These are phyloP conservation scores for Thuidium tamariscinum DNA, from an alignment of 225 moss, liverwort and hornwort species.

Conservation along the genomic window DNA sequence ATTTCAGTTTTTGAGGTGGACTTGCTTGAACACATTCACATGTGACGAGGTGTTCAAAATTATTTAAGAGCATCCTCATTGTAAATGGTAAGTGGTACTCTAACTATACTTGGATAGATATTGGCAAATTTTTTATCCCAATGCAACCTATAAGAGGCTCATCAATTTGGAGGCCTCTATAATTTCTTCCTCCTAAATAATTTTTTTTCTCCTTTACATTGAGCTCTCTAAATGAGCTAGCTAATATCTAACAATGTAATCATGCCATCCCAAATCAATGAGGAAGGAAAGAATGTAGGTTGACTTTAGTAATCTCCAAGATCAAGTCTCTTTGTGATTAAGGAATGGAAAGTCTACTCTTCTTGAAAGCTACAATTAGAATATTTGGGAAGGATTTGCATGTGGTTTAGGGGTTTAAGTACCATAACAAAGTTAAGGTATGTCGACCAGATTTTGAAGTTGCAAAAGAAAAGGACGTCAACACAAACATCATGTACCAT, in stretches of 20 bases:
- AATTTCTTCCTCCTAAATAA: not conserved
- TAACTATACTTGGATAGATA: not conserved
- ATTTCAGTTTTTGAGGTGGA: not conserved
- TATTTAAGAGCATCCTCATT: not conserved
- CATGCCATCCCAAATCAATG: not conserved
- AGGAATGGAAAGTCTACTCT: not conserved
- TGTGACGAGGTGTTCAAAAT: not conserved
- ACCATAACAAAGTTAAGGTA: fast-evolving
- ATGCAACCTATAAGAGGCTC: not conserved
- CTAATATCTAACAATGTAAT: not conserved
- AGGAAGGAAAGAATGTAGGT: not conserved
- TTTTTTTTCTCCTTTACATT: too few species aligned
- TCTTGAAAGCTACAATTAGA: fast-evolving
- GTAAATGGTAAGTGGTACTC: not conserved
- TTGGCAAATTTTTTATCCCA: not conserved
- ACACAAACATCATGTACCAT: too few species aligned
- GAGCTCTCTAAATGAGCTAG: not conserved
- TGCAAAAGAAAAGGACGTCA: too few species aligned
- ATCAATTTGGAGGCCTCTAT: not conserved
- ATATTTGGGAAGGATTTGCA: fast-evolving
- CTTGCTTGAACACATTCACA: not conserved
- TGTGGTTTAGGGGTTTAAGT: not conserved
- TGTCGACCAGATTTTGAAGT: too few species aligned
- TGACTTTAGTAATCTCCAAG: not conserved
- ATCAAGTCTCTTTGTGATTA: too few species aligned